These are phyloP conservation scores for Fusarium decemcellulare DNA, from an alignment of 2,329 filamentous ascomycete species.

Conservation along the genomic window DNA sequence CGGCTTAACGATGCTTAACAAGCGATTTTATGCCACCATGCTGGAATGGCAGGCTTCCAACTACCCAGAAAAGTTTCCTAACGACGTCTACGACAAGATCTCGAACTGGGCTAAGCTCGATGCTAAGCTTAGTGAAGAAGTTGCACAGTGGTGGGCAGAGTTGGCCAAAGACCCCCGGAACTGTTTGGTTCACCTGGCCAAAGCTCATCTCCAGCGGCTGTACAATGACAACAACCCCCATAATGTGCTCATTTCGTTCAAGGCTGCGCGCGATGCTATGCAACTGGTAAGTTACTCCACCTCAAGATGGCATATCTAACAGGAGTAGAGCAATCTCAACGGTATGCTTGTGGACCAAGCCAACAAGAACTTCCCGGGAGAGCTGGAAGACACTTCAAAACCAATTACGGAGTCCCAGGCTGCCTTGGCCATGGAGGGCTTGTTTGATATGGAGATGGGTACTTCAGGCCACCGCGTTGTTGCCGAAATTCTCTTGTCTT, in stretches of 20 bases:
- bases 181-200: slow-evolving; percentile 32
- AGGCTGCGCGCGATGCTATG: slow-evolving; percentile 20
- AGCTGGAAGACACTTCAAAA: slow-evolving; percentile 2
- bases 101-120: slow-evolving; percentile 35
- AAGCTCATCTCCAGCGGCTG: slow-evolving; percentile 32
- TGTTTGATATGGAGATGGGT: slow-evolving; percentile 40
- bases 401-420: slow-evolving; percentile 18
- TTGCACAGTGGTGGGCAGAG: slow-evolving; percentile 39
- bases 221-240: slow-evolving; percentile 25
- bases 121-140: slow-evolving; percentile 18
- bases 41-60: slow-evolving; percentile 21
- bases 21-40: slow-evolving; percentile 30
- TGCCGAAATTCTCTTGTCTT: slow-evolving; percentile 35
- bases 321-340: slow-evolving; percentile 28
- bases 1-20: slow-evolving; percentile 32
- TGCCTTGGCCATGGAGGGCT: slow-evolving; percentile 33
- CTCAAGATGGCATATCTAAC: background rate
- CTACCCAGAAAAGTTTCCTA: slow-evolving; percentile 20
- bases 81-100: slow-evolving; percentile 21
- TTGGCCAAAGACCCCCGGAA: slow-evolving; percentile 33
- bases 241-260: slow-evolving; percentile 21
- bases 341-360: slow-evolving; percentile 33
- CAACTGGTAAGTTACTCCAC: slow-evolving; percentile 28
- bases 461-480: slow-evolving; percentile 36
- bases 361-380: slow-evolving; percentile 33